Conservation (phyloP, 805 yeast genomes). For the Candida vaughaniae region DNA sequence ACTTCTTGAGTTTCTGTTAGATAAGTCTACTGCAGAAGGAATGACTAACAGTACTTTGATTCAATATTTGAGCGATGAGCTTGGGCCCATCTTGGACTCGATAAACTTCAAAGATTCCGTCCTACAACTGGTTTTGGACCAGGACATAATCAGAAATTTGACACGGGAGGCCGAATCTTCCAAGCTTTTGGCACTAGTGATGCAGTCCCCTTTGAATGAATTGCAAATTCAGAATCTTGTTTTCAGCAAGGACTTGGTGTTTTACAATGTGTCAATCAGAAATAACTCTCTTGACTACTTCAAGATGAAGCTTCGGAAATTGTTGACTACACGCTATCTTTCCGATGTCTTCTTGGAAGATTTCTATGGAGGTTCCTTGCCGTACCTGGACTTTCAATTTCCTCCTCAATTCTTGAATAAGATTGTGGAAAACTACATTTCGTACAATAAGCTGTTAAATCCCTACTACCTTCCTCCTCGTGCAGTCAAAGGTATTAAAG, state of each 20-base stretch:
- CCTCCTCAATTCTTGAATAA: slow-evolving; percentile 24
- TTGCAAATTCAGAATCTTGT: slow-evolving; percentile 11
- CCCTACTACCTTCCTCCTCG: slow-evolving; percentile 32
- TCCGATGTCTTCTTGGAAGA: slow-evolving; percentile 9
- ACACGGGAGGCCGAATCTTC: slow-evolving; percentile 27
- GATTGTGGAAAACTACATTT: slow-evolving; percentile 18
- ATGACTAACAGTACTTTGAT: slow-evolving; percentile 15
- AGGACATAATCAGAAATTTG: slow-evolving; percentile 14
- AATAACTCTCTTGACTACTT: slow-evolving; percentile 9
- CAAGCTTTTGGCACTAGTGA: slow-evolving; percentile 18
- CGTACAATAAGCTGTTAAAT: slow-evolving; percentile 10
- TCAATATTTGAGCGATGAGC: slow-evolving; percentile 23
- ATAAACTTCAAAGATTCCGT: slow-evolving; percentile 8
- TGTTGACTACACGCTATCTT: slow-evolving; percentile 9
- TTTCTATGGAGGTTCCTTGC: slow-evolving; percentile 16
- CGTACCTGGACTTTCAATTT: slow-evolving; percentile 12
- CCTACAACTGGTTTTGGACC: slow-evolving; percentile 14
- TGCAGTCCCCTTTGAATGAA: slow-evolving; percentile 17
- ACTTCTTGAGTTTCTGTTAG: slow-evolving; percentile 11
- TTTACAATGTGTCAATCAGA: slow-evolving; percentile 5
- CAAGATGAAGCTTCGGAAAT: slow-evolving; percentile 8
- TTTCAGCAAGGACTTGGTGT: slow-evolving; percentile 11
- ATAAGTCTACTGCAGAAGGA: background rate
- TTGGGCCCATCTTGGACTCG: slow-evolving; percentile 28
- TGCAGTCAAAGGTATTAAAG: background rate